Conservation (phyloP, 805 yeast species). For the Candida silvatica region DNA sequence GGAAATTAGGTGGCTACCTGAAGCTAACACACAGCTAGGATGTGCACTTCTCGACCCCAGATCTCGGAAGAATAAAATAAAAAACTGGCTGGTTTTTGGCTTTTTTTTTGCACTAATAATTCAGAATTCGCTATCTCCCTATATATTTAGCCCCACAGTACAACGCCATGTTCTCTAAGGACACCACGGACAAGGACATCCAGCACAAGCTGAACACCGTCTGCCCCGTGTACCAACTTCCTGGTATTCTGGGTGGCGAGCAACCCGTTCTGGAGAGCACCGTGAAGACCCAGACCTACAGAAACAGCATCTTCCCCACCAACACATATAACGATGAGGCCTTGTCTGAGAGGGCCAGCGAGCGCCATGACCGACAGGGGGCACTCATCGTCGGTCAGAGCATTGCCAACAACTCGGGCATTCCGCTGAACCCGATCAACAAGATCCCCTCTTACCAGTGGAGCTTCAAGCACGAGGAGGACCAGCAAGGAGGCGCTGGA, state of each 20-base stretch:
- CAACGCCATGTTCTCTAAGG: conserved; percentile 14
- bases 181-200: conserved; percentile 9
- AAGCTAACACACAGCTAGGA: too few relatives aligned
- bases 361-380: conserved; percentile 8
- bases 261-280: conserved; percentile 12
- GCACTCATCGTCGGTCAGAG: conserved; percentile 26
- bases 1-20: background rate
- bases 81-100: background rate
- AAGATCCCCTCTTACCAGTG: conserved; percentile 27
- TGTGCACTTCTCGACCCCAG: too few relatives aligned
- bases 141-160: too few relatives aligned
- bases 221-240: conserved; percentile 15
- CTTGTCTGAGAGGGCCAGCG: conserved; percentile 10
- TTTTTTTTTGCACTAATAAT: too few relatives aligned
- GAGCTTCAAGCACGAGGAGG: conserved; percentile 23
- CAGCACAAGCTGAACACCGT: conserved; percentile 12
- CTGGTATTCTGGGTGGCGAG: conserved; percentile 10
- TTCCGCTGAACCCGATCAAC: conserved; percentile 22
- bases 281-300: conserved; percentile 13
- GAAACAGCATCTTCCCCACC: conserved; percentile 17
- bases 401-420: conserved; percentile 24
- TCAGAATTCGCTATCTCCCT: too few relatives aligned
- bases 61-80: background rate
- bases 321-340: conserved; percentile 9
- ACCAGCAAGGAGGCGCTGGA: conserved; percentile 8